phyloP scores from a whole-genome alignment of 495 filamentous ascomycete species.

The Xylaria flabelliformis region DNA sequence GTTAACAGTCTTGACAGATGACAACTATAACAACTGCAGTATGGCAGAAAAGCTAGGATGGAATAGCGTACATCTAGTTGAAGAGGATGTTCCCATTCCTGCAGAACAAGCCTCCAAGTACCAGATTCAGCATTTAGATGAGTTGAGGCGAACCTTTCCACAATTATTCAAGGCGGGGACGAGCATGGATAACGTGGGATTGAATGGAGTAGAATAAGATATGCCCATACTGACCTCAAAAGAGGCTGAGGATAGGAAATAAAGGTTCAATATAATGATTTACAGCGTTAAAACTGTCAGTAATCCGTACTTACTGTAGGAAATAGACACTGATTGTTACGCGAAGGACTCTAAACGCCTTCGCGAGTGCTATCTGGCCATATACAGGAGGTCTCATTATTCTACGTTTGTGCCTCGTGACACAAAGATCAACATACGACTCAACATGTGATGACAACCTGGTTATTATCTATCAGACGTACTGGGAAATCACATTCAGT shows the following conservation, averaged over 20 bases:
- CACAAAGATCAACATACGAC: neutral
- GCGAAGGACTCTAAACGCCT: too few relatives aligned
- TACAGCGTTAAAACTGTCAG: neutral
- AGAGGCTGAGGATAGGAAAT: neutral
- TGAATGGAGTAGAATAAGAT: neutral
- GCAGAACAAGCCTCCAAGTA: constrained; percentile 59
- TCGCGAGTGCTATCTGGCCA: too few relatives aligned
- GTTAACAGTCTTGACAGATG: constrained; percentile 56
- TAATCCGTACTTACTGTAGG: too few relatives aligned
- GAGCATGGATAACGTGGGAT: neutral
- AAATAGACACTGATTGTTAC: too few relatives aligned
- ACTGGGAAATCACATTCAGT: neutral
- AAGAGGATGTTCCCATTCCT: constrained; percentile 61
- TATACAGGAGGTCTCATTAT: too few relatives aligned
- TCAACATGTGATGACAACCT: neutral
- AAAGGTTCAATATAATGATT: neutral
- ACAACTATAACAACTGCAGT: constrained; percentile 69
- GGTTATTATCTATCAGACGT: neutral
- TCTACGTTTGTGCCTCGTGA: too few relatives aligned
- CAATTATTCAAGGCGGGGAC: constrained; percentile 61
- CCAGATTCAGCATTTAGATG: constrained; percentile 65
- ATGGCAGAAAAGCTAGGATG: constrained; percentile 70
- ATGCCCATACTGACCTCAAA: neutral
- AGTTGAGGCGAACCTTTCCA: constrained; percentile 68
- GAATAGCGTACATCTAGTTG: constrained; percentile 70